Evolutionary conservation across 73 alveolate genomes (phyloP).

Genomic region (Durusdinium trenchii): DNA sequence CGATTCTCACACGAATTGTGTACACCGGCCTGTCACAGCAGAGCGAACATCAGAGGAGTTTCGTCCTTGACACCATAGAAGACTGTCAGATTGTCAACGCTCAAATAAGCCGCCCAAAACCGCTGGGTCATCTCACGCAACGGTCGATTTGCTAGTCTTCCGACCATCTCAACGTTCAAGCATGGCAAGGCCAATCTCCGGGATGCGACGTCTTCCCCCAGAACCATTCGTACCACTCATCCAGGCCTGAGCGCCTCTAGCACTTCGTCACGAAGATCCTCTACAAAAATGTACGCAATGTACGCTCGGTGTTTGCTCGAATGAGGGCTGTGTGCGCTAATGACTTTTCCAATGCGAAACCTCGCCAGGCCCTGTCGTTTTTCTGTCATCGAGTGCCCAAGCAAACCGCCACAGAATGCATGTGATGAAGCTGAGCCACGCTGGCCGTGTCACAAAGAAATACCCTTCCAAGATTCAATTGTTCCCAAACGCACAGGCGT

Average conservation of each 20-base stretch:
- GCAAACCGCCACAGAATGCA: not conserved
- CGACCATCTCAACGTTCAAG: not conserved
- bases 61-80: not conserved
- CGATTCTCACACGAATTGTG: not conserved
- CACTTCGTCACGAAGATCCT: not conserved
- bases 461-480: too few relatives aligned
- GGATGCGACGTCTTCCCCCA: too few relatives aligned
- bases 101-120: not conserved
- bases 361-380: not conserved
- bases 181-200: not conserved
- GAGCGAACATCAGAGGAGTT: not conserved
- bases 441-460: too few relatives aligned
- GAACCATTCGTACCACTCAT: not conserved
- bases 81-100: not conserved
- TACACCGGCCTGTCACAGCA: not conserved
- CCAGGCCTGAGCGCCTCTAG: not conserved
- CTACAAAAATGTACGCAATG: not conserved
- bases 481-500: too few relatives aligned
- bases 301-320: not conserved
- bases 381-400: not conserved
- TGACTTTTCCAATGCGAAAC: not conserved
- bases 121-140: not conserved
- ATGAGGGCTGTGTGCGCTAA: not conserved
- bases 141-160: not conserved
- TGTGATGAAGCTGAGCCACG: too few relatives aligned